Percentiles rank a stretch among this genome's conserved stretches.
phyloP scores from a whole-genome alignment of 2,329 filamentous ascomycete genomes.

The Trichophyton rubrum region DNA sequence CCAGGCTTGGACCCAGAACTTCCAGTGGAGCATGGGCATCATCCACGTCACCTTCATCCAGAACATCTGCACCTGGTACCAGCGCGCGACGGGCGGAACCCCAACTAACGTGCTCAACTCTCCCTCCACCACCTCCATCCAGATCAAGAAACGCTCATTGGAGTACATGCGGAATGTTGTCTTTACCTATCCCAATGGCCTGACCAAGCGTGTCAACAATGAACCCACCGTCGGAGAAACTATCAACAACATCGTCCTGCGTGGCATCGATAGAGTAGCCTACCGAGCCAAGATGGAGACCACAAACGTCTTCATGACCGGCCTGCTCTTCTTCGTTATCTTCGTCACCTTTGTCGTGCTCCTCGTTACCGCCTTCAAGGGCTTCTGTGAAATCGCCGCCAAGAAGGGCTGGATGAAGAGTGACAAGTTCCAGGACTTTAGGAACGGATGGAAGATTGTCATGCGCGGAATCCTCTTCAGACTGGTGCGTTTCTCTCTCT shows the following conservation, averaged over 20 bases:
- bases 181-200: conserved; percentile 12
- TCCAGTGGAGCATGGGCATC: conserved; percentile 96
- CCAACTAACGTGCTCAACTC: conserved; percentile 67
- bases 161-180: conserved; percentile 18
- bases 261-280: conserved; percentile 77
- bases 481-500: conserved; percentile 35
- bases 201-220: conserved; percentile 44
- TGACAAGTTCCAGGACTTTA: conserved; percentile 85
- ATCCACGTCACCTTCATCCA: conserved; percentile 82
- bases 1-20: conserved; percentile 88
- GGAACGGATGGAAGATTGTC: conserved; percentile 84
- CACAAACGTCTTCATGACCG: conserved; percentile 89
- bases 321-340: conserved; percentile 75
- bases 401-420: conserved; percentile 66
- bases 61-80: conserved; percentile 85
- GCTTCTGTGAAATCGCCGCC: conserved; percentile 60
- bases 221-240: conserved; percentile 42
- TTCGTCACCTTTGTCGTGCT: conserved; percentile 65
- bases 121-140: conserved; percentile 63
- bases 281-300: conserved; percentile 75
- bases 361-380: conserved; percentile 67
- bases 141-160: conserved; percentile 59
- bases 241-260: conserved; percentile 43
- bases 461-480: conserved; percentile 91
- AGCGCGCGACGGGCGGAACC: conserved; percentile 78